Percentiles rank a stretch among this genome's conserved stretches.
Evolutionary conservation across 345 rosid species (phyloP).

Genomic region (Pseudoturritis turrita): DNA sequence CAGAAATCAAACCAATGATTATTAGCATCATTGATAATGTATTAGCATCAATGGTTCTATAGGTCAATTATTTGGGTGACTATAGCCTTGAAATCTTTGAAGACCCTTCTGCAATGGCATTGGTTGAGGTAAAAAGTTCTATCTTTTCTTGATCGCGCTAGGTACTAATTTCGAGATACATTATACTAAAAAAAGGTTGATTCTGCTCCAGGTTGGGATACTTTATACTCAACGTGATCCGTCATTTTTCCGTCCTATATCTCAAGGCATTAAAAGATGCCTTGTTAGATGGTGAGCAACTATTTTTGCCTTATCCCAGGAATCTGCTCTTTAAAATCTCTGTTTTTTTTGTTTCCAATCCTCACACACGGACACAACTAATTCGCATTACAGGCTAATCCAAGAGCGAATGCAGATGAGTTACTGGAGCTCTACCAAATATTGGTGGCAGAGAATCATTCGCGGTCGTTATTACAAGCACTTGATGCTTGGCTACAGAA

Average conservation of each 20-base stretch:
- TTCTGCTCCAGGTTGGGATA: conserved; percentile 65
- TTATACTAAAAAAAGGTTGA: background rate
- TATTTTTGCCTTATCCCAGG: background rate
- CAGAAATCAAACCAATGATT: background rate
- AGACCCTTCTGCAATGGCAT: conserved; percentile 81
- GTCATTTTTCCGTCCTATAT: conserved; percentile 76
- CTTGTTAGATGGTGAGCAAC: conserved; percentile 79
- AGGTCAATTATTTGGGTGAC: conserved; percentile 87
- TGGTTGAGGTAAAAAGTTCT: conserved; percentile 57
- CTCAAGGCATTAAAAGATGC: conserved; percentile 81
- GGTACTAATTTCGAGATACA: background rate
- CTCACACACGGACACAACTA: background rate
- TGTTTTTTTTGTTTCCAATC: background rate
- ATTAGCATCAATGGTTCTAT: conserved; percentile 1
- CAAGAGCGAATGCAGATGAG: conserved; percentile 64
- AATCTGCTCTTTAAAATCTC: conserved; percentile 2
- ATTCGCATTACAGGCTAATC: conserved; percentile 59
- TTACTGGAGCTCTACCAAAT: conserved; percentile 39
- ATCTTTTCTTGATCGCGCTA: background rate
- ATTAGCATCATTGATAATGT: no score
- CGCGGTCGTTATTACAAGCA: conserved; percentile 92
- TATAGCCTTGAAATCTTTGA: conserved; percentile 83
- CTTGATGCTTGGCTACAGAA: conserved; percentile 59
- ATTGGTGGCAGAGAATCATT: conserved; percentile 65
- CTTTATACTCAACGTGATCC: conserved; percentile 89